phyloP scores from a whole-genome alignment of 768 basidiomycete species.

The Tylopilus sp. region DNA sequence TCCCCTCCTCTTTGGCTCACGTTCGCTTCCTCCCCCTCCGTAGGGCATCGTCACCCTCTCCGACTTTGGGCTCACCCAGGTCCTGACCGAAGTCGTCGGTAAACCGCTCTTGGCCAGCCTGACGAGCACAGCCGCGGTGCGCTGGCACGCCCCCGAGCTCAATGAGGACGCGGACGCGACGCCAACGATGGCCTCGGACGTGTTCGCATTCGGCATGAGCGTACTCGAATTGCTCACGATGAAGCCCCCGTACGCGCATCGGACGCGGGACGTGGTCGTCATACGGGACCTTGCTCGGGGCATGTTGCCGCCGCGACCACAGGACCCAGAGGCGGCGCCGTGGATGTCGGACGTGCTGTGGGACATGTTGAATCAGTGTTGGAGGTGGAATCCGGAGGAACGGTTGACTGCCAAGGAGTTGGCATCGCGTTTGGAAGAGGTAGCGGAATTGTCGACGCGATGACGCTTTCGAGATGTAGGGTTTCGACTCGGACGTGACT shows the following conservation, averaged over 20 bases:
- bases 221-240: constrained; percentile 57
- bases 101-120: constrained; percentile 44
- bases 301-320: constrained; percentile 43
- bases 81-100: constrained; percentile 56
- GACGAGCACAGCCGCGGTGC: constrained; percentile 43
- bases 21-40: neutral
- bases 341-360: constrained; percentile 50
- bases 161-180: constrained; percentile 40
- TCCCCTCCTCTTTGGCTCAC: neutral
- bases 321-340: constrained; percentile 25
- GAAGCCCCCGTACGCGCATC: constrained; percentile 46
- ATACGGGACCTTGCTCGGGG: constrained; percentile 41
- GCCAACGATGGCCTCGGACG: constrained; percentile 48
- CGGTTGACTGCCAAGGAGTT: constrained; percentile 43
- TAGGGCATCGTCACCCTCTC: constrained; percentile 55
- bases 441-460: neutral
- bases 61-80: constrained; percentile 63
- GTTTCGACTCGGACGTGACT: neutral
- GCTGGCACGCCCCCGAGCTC: constrained; percentile 64
- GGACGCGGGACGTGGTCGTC: constrained; percentile 48
- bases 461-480: neutral
- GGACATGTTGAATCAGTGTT: constrained; percentile 44
- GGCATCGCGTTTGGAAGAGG: constrained; percentile 9
- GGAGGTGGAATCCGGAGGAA: constrained; percentile 36
- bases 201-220: constrained; percentile 60